These are phyloP conservation scores for Leccinum cinnamomeum DNA, from an alignment of 1,284 basidiomycete species.

Conservation along the genomic window DNA sequence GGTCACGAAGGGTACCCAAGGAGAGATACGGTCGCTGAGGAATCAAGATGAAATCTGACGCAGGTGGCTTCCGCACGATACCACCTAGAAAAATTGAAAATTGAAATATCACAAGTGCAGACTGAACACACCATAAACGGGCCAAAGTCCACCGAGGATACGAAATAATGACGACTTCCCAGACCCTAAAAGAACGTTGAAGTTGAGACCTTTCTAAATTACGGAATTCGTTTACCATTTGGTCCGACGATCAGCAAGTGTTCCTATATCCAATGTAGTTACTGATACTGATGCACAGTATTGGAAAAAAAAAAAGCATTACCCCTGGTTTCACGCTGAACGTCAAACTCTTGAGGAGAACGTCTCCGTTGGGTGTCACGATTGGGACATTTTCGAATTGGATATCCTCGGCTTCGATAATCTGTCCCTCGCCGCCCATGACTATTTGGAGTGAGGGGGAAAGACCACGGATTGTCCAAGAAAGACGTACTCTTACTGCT, in stretches of 20 bases:
- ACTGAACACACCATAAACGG: slow-evolving; percentile 72
- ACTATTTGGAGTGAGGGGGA: slow-evolving; percentile 47
- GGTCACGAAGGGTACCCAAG: slow-evolving; percentile 91
- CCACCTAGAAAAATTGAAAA: slow-evolving; percentile 53
- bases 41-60: slow-evolving; percentile 90
- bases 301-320: slow-evolving; percentile 24
- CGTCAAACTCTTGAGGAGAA: slow-evolving; percentile 81
- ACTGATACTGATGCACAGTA: slow-evolving; percentile 10
- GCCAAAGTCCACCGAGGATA: slow-evolving; percentile 96
- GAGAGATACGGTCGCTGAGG: slow-evolving; percentile 96
- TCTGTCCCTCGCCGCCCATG: slow-evolving; percentile 74
- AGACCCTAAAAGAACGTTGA: slow-evolving; percentile 49
- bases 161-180: slow-evolving; percentile 93
- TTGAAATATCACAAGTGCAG: background rate
- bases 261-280: slow-evolving; percentile 50
- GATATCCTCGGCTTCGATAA: slow-evolving; percentile 87
- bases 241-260: slow-evolving; percentile 91
- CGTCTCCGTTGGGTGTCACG: slow-evolving; percentile 94
- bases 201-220: slow-evolving; percentile 3
- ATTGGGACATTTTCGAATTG: slow-evolving; percentile 93
- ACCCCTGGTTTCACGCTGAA: slow-evolving; percentile 92
- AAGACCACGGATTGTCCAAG: background rate
- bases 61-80: slow-evolving; percentile 88
- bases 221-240: slow-evolving; percentile 58
- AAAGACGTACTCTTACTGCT: slow-evolving; percentile 69